Evolutionary conservation across 129 eudicot genomes (phyloP).

Genomic region (Apium graveolens): DNA sequence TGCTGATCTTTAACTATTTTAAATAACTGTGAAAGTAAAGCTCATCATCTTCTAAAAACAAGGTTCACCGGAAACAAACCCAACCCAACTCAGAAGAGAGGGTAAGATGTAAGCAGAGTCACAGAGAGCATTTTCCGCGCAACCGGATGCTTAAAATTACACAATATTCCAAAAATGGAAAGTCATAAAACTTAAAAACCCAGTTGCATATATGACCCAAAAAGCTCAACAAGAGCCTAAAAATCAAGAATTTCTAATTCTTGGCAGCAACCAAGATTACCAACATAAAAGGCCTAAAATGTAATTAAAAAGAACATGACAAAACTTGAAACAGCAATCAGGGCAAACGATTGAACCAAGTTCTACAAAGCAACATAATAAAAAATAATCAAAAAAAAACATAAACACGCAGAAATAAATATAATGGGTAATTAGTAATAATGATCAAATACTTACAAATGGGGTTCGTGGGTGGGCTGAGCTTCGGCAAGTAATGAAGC

Average conservation of each 20-base stretch:
- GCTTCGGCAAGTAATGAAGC: conserved; percentile 1
- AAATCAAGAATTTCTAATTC: neutral
- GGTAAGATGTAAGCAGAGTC: neutral
- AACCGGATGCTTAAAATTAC: neutral
- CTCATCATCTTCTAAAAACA: neutral
- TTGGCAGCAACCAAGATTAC: neutral
- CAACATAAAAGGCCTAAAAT: neutral
- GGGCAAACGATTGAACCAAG: neutral
- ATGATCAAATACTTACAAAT: neutral
- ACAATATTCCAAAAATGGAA: neutral
- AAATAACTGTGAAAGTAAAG: neutral
- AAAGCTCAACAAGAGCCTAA: neutral
- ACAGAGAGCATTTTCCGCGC: neutral
- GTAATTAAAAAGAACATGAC: neutral
- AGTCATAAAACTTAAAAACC: neutral
- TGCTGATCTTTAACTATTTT: neutral
- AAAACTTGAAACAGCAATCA: neutral
- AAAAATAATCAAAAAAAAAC: neutral
- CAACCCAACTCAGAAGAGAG: neutral
- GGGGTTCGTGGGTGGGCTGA: conserved; percentile 7
- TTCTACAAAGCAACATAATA: neutral
- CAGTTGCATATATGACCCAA: neutral
- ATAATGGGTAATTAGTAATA: neutral
- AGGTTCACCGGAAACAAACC: neutral
- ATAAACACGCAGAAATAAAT: neutral